Percentiles rank a stretch among this genome's conserved stretches.
Conservation (phyloP, 148 eudicot genomes). For the Chenopodium formosanum region DNA sequence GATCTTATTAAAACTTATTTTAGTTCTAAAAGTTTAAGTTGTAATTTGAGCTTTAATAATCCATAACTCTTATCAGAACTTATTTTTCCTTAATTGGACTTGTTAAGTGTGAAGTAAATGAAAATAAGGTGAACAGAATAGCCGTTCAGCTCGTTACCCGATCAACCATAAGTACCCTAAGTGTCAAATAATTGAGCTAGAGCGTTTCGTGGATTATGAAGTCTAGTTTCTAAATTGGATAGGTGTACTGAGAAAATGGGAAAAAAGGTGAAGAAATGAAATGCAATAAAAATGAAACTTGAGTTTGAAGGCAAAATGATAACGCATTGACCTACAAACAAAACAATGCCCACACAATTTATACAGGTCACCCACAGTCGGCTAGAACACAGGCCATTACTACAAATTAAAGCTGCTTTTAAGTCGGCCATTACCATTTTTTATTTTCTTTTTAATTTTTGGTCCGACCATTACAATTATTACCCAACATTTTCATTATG, state of each 20-base stretch:
- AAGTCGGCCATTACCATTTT: conserved; percentile 18
- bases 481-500: conserved; percentile 17
- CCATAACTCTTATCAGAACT: too few relatives aligned
- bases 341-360: background rate
- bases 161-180: too few relatives aligned
- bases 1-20: too few relatives aligned
- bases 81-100: too few relatives aligned
- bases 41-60: too few relatives aligned
- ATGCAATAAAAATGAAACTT: conserved; percentile 1
- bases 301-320: conserved; percentile 31
- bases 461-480: conserved; percentile 29
- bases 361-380: conserved; percentile 20
- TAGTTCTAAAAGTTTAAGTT: too few relatives aligned
- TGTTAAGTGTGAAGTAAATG: too few relatives aligned
- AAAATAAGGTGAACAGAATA: too few relatives aligned
- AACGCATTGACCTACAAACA: conserved; percentile 21
- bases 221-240: background rate
- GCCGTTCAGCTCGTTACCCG: too few relatives aligned
- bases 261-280: background rate
- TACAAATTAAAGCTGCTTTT: conserved; percentile 7
- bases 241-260: background rate
- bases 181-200: background rate
- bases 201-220: too few relatives aligned
- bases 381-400: conserved; percentile 8
- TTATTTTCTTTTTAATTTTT: background rate